Conservation (phyloP, 805 yeast species). For the Scheffersomyces coipomensis region DNA sequence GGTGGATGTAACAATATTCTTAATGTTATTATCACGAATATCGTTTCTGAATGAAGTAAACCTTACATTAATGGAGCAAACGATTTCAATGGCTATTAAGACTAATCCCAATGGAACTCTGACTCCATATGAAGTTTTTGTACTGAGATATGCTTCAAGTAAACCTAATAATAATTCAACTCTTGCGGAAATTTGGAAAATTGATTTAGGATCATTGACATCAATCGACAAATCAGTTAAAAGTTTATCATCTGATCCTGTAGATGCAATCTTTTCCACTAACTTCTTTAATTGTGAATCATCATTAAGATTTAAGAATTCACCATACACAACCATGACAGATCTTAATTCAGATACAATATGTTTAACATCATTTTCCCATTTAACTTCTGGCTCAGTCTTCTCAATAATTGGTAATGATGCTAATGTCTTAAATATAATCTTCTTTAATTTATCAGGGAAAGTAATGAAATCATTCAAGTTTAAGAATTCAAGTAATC, state of each 20-base stretch:
- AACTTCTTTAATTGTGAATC: slow-evolving; percentile 49
- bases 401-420: slow-evolving; percentile 57
- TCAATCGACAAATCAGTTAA: slow-evolving; percentile 58
- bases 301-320: slow-evolving; percentile 54
- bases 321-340: slow-evolving; percentile 54
- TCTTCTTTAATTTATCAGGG: slow-evolving; percentile 36
- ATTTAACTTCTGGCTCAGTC: slow-evolving; percentile 44
- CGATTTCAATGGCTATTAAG: slow-evolving; percentile 49
- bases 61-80: slow-evolving; percentile 53
- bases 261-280: slow-evolving; percentile 32
- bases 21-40: slow-evolving; percentile 53
- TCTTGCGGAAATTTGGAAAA: slow-evolving; percentile 53
- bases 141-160: slow-evolving; percentile 38
- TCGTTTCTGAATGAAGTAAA: slow-evolving; percentile 58
- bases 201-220: slow-evolving; percentile 51
- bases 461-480: slow-evolving; percentile 34
- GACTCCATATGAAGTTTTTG: slow-evolving; percentile 55
- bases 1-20: slow-evolving; percentile 41
- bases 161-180: slow-evolving; percentile 43
- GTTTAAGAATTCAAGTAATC: slow-evolving; percentile 35
- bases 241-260: slow-evolving; percentile 18
- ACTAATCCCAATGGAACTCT: slow-evolving; percentile 64
- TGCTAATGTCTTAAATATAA: slow-evolving; percentile 52
- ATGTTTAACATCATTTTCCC: slow-evolving; percentile 46
- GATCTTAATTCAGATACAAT: slow-evolving; percentile 55